Base-by-base conservation (phyloP, 2,329 filamentous ascomycete genomes). In the Aspergillus fumigatiaffinis region DNA sequence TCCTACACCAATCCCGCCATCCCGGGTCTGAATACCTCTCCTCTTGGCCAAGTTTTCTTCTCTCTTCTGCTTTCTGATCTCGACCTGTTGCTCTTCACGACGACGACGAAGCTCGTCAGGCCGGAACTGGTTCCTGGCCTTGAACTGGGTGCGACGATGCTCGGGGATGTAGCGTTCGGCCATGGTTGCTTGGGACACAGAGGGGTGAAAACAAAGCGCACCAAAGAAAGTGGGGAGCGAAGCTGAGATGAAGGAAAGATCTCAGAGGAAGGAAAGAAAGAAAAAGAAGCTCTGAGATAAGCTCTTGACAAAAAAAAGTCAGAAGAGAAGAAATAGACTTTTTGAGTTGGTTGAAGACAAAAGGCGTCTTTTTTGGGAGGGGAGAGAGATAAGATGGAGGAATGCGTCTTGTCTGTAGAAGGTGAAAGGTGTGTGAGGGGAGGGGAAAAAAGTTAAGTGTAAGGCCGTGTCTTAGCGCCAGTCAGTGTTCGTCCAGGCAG, bases 91-190 rank as follows among this genome's bases (percentile, higher is more conserved):
- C 80, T 99, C 94, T 78, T 99, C 94, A 75, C 94, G 94, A 75
- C 94, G 94, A 73, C 94, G 92, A 76, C 94, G 91, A 66, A 99
- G 88, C 82, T 99, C 94, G 77, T 99, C 94, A 70, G 93, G 93
- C 87, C 97, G 97, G 85, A 99, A 97, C 72, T 91, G 91, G 80
- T 91, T 93, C 86, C 97, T 97, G 55, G 94, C 94, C 89, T 99
- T 99, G 88, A 96, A 99, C 82, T 96, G 92, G 66, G 91, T 97
- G 75, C 94, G 92, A 78, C 94, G 92, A 84, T 99, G 94, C 83
- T 99, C 94, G 77, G 94, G 94, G 73, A 99, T 99, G 83, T 97
- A 99, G 73, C 94, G 91, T 78, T 99, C 94, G 78, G 94, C 90
- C 94, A 99, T 99, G 80, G 70, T 87, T 67, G 70, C 61, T 65